A percentile compares a stretch with the other conserved stretches of the same genome.
Evolutionary conservation across 1,139 yeast species (phyloP).

Genomic region (Hemisphaericaspora subhashii): DNA sequence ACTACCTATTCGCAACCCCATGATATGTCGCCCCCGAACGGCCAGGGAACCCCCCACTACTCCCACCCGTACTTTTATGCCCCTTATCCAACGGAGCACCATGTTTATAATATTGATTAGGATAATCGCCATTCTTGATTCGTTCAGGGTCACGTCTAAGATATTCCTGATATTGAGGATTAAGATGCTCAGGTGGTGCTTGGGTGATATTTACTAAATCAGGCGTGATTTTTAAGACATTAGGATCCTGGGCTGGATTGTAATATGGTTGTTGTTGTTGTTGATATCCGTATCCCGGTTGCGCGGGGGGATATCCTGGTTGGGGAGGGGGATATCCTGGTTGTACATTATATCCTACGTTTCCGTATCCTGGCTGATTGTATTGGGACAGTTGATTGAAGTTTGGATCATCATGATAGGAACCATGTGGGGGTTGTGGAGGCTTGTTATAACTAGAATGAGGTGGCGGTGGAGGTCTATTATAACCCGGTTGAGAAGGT

Average conservation of each 20-base stretch:
- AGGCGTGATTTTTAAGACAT: conserved; percentile 34
- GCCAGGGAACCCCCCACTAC: conserved; percentile 42
- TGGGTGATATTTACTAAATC: conserved; percentile 36
- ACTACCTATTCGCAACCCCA: conserved; percentile 34
- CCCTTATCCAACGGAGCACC: conserved; percentile 41
- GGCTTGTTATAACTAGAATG: conserved; percentile 7
- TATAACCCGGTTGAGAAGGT: no score
- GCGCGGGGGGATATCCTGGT: conserved; percentile 1
- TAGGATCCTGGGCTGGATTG: conserved; percentile 29
- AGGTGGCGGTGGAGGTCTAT: conserved; percentile 6
- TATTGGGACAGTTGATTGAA: background rate
- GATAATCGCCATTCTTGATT: conserved; percentile 33
- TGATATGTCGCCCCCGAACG: conserved; percentile 40
- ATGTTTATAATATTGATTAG: conserved; percentile 27
- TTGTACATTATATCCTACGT: conserved; percentile 1
- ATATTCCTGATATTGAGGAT: conserved; percentile 40
- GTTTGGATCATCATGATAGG: conserved; percentile 8
- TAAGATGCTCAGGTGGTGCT: conserved; percentile 37
- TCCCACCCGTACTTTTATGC: conserved; percentile 22
- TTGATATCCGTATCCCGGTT: conserved; percentile 7
- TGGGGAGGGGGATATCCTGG: conserved; percentile 9
- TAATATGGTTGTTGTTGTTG: conserved; percentile 10
- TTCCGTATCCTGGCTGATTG: conserved; percentile 1
- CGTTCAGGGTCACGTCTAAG: conserved; percentile 35
- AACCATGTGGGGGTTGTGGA: conserved; percentile 6